Conservation (phyloP, 257 asterid species). For the Ballota nigra region DNA sequence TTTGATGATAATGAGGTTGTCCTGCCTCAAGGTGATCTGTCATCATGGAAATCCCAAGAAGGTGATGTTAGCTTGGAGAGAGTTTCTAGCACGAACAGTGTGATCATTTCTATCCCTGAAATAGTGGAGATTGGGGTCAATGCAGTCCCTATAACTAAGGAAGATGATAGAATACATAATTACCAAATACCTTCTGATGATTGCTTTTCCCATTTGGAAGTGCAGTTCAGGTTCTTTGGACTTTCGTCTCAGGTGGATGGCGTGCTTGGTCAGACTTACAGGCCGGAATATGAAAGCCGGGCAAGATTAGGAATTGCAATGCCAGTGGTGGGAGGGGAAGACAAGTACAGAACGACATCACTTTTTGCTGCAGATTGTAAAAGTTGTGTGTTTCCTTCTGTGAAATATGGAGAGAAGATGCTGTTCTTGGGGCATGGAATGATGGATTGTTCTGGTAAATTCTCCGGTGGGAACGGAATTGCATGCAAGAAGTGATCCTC, state of each 20-base stretch:
- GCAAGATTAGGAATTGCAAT: constrained; percentile 50
- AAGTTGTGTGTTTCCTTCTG: constrained; percentile 27
- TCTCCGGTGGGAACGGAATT: constrained; percentile 19
- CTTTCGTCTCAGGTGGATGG: constrained; percentile 57
- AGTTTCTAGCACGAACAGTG: constrained; percentile 35
- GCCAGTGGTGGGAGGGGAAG: constrained; percentile 67
- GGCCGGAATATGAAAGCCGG: constrained; percentile 48
- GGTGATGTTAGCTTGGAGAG: constrained; percentile 36
- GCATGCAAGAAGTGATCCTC: constrained; percentile 21
- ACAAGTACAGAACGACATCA: constrained; percentile 44
- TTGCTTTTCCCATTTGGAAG: constrained; percentile 61
- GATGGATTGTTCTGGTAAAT: constrained; percentile 20
- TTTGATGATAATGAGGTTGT: constrained; percentile 31
- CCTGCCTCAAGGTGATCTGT: constrained; percentile 26
- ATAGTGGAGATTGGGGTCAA: constrained; percentile 44
- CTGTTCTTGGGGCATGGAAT: neutral
- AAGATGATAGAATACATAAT: constrained; percentile 57
- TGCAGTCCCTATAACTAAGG: constrained; percentile 53
- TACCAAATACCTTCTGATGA: constrained; percentile 52
- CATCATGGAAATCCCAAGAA: constrained; percentile 33
- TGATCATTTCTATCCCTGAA: constrained; percentile 26
- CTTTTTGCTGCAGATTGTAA: constrained; percentile 41
- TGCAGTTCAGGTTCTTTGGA: constrained; percentile 49
- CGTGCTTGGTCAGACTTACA: constrained; percentile 53
- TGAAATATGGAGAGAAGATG: neutral